phyloP scores from a whole-genome alignment of 1,284 basidiomycete species.

The Ganoderma leucocontextum region DNA sequence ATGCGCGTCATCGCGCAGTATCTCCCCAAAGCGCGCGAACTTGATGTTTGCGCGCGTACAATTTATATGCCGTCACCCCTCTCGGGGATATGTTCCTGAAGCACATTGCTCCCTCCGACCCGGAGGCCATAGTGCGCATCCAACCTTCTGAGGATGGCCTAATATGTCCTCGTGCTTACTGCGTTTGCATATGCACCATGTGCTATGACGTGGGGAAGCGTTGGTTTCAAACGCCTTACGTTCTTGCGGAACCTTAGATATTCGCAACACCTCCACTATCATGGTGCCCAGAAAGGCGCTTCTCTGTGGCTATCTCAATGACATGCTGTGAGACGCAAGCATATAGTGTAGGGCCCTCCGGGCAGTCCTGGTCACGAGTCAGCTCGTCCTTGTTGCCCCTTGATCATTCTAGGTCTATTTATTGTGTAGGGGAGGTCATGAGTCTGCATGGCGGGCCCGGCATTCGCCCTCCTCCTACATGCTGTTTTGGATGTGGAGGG shows the following conservation, averaged over 20 bases:
- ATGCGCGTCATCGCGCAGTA: not conserved
- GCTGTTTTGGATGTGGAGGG: too few species aligned
- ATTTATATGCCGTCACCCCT: not conserved
- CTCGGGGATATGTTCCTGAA: constrained; percentile 10
- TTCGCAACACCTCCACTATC: not conserved
- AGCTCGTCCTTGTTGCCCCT: not conserved
- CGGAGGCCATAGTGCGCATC: constrained; percentile 23
- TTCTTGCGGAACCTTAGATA: not conserved
- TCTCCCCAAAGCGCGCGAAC: not conserved
- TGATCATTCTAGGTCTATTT: too few species aligned
- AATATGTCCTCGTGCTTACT: constrained; percentile 17
- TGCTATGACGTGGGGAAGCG: constrained; percentile 11
- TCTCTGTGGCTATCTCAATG: constrained; percentile 4
- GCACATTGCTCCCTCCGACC: constrained; percentile 1
- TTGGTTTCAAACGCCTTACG: constrained; percentile 4
- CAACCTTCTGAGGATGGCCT: not conserved
- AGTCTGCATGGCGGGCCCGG: too few species aligned
- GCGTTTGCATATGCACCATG: constrained; percentile 15
- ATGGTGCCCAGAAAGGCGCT: not conserved
- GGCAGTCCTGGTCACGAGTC: not conserved
- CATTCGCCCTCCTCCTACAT: too few species aligned
- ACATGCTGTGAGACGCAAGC: not conserved
- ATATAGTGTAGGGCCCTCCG: not conserved
- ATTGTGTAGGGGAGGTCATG: too few species aligned
- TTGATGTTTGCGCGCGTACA: not conserved